phyloP scores from a whole-genome alignment of 768 basidiomycete species.

The Suillus plorans region DNA sequence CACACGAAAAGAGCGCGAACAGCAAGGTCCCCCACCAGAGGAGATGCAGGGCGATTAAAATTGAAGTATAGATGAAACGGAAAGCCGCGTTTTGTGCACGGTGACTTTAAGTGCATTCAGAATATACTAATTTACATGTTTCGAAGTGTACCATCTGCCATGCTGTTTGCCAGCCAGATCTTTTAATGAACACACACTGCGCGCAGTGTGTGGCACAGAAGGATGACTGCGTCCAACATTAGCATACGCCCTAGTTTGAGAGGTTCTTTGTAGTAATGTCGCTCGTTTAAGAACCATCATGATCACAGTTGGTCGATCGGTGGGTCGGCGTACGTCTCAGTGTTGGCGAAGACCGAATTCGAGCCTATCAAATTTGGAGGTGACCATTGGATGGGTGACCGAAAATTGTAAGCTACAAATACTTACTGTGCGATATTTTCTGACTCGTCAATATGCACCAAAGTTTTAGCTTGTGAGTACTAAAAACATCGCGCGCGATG shows the following conservation, averaged over 20 bases:
- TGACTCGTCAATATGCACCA: no score
- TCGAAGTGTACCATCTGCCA: not conserved
- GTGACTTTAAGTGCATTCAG: not conserved
- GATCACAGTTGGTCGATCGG: not conserved
- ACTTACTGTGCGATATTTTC: no score
- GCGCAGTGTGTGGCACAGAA: no score
- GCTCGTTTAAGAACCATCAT: not conserved
- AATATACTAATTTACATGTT: not conserved
- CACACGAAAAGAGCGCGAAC: constrained; percentile 70
- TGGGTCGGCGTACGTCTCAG: no score
- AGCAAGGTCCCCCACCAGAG: constrained; percentile 50
- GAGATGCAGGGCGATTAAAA: constrained; percentile 44
- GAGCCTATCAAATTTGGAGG: no score
- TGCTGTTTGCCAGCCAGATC: not conserved
- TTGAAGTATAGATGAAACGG: not conserved
- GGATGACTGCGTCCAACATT: not conserved
- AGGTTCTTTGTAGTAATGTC: not conserved
- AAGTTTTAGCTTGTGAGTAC: no score
- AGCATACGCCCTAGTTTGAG: not conserved
- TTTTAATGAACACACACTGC: not conserved
- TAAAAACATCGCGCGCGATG: no score
- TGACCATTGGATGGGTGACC: no score
- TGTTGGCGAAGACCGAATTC: no score
- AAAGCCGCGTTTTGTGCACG: not conserved
- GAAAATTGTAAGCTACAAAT: no score